Percentiles rank a stretch among this genome's conserved stretches.
These are phyloP conservation scores for Salix arbutifolia DNA, from an alignment of 345 rosid genomes.

Conservation along the genomic window DNA sequence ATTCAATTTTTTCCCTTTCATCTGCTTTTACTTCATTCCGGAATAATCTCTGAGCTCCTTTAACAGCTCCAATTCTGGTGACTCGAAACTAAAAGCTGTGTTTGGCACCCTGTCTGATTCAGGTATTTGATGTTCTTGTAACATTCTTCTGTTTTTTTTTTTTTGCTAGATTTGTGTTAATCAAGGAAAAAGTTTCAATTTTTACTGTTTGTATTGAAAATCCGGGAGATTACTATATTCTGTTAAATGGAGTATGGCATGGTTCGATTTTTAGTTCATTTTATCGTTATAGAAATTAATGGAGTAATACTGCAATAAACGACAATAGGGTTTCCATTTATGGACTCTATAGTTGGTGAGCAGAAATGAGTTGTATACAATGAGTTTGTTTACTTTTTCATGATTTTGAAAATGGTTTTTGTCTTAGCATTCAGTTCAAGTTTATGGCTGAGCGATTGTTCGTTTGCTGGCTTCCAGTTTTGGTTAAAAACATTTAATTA, in stretches of 20 bases:
- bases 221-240: background rate
- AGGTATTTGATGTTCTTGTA: conserved; percentile 24
- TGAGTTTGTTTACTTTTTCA: background rate
- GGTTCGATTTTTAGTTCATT: background rate
- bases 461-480: conserved; percentile 14
- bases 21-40: conserved; percentile 38
- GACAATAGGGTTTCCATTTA: conserved; percentile 5
- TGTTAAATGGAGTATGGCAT: background rate
- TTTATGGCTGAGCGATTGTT: background rate
- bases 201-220: background rate
- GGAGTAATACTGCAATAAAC: conserved; percentile 11
- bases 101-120: conserved; percentile 33
- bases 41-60: conserved; percentile 22
- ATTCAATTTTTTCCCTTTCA: conserved; percentile 25
- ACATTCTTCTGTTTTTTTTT: background rate
- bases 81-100: conserved; percentile 3
- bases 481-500: conserved; percentile 1
- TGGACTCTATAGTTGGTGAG: conserved; percentile 1
- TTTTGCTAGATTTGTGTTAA: conserved; percentile 1
- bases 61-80: conserved; percentile 11
- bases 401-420: background rate
- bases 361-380: background rate
- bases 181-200: conserved; percentile 12
- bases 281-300: conserved; percentile 9
- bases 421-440: background rate